Percentiles rank a stretch among this genome's conserved stretches.
Evolutionary conservation across 1,284 basidiomycete species (phyloP).

Genomic region (Exobasidium cylindrosporum): DNA sequence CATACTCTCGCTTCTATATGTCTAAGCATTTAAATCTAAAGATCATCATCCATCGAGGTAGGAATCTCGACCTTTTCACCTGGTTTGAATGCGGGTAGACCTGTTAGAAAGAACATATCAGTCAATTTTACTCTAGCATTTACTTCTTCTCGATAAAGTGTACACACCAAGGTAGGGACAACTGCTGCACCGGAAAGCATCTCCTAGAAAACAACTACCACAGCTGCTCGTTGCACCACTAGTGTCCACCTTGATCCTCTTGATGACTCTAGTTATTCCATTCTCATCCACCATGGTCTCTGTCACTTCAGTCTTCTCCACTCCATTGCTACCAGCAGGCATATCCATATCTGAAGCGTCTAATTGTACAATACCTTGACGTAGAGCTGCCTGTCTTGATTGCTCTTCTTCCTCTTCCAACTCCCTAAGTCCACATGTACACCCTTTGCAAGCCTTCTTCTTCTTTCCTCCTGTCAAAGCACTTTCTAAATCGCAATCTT

Average conservation of each 20-base stretch:
- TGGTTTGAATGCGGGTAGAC: conserved; percentile 94
- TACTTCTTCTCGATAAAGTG: background rate
- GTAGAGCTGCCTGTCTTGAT: conserved; percentile 14
- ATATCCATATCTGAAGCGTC: conserved; percentile 45
- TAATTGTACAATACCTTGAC: conserved; percentile 37
- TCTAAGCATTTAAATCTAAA: conserved; percentile 22
- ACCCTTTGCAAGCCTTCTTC: conserved; percentile 54
- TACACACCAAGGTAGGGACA: conserved; percentile 90
- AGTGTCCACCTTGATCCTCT: conserved; percentile 52
- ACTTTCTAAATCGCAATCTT: conserved; percentile 49
- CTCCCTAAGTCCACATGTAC: conserved; percentile 53
- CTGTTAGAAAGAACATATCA: conserved; percentile 54
- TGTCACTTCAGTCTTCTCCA: conserved; percentile 31
- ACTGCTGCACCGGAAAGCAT: conserved; percentile 91
- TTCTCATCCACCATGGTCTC: conserved; percentile 49
- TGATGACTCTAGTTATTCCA: conserved; percentile 48
- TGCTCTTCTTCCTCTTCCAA: conserved; percentile 49
- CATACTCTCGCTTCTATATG: background rate
- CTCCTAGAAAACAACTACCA: conserved; percentile 95
- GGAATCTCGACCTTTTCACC: conserved; percentile 85
- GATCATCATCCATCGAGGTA: conserved; percentile 49
- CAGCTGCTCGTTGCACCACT: conserved; percentile 74
- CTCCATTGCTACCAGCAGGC: conserved; percentile 20
- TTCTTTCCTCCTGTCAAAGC: conserved; percentile 30
- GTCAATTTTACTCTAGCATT: background rate